Conservation (phyloP, 2,329 filamentous ascomycete genomes). For the Sporothrix pseudoabietina region DNA sequence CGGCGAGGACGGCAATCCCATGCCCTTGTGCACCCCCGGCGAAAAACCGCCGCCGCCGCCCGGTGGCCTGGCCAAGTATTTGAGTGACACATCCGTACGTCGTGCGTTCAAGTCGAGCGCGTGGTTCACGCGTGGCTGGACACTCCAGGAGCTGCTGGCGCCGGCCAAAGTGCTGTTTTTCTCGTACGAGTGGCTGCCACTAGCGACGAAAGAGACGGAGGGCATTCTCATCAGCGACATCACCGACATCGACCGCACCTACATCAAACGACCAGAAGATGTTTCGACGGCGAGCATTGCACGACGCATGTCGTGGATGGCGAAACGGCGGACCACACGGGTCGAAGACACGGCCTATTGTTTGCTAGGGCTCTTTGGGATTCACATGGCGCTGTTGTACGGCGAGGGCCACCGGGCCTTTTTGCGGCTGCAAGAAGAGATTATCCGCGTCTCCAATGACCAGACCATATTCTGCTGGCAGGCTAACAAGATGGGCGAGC, state of each 20-base stretch:
- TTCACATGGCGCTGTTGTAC: slow-evolving; percentile 35
- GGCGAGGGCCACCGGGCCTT: slow-evolving; percentile 35
- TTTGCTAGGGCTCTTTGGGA: slow-evolving; percentile 34
- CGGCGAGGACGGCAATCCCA: background rate
- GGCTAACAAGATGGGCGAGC: slow-evolving; percentile 10
- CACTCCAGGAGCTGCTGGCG: slow-evolving; percentile 67
- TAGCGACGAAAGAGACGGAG: slow-evolving; percentile 38
- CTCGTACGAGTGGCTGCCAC: slow-evolving; percentile 37
- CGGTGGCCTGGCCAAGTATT: too few relatives aligned
- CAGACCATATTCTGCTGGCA: slow-evolving; percentile 38
- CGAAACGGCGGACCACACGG: slow-evolving; percentile 30
- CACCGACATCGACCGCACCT: slow-evolving; percentile 35
- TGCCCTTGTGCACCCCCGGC: background rate
- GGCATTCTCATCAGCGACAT: slow-evolving; percentile 28
- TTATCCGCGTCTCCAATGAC: slow-evolving; percentile 31
- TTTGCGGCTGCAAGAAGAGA: slow-evolving; percentile 34
- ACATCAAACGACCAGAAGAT: slow-evolving; percentile 30
- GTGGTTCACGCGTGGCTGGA: slow-evolving; percentile 54
- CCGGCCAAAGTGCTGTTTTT: slow-evolving; percentile 40
- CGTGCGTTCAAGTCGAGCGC: slow-evolving; percentile 27
- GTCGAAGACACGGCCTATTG: slow-evolving; percentile 35
- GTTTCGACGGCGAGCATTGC: slow-evolving; percentile 30
- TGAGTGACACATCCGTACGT: too few relatives aligned
- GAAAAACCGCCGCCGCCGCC: background rate
- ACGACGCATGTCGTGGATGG: slow-evolving; percentile 34